These are phyloP conservation scores for Eimeria necatrix DNA, from an alignment of 169 alveolate species.

Conservation along the genomic window DNA sequence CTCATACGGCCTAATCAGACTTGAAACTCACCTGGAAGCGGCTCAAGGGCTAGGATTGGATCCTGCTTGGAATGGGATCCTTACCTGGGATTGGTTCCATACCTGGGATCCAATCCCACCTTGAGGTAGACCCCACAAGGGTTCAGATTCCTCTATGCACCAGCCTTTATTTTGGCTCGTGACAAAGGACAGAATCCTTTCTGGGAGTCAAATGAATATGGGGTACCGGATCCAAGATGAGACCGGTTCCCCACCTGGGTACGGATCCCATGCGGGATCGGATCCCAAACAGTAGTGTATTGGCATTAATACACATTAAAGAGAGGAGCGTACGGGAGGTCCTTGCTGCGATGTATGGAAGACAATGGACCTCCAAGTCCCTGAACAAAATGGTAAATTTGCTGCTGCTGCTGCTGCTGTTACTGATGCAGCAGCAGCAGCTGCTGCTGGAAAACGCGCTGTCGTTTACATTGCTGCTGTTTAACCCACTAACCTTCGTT, in stretches of 20 bases:
- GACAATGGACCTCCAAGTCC: background rate
- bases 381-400: slow-evolving; percentile 2
- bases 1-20: background rate
- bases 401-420: background rate
- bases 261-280: slow-evolving; percentile 22
- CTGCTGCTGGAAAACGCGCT: background rate
- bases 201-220: background rate
- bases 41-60: background rate
- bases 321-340: background rate
- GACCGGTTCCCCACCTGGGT: background rate
- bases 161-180: too few species aligned
- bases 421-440: too few species aligned
- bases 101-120: background rate
- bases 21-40: background rate
- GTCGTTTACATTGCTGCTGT: background rate
- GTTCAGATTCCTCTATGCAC: background rate
- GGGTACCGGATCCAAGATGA: background rate
- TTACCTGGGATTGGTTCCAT: background rate
- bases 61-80: background rate
- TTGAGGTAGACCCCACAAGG: background rate
- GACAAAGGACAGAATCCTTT: background rate
- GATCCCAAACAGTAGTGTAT: background rate
- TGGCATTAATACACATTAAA: too few species aligned
- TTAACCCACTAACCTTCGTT: too few species aligned
- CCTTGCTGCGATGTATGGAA: slow-evolving; percentile 13